These are phyloP conservation scores for Hypoxylon sp. DNA, from an alignment of 2,329 filamentous ascomycete species.

Conservation along the genomic window DNA sequence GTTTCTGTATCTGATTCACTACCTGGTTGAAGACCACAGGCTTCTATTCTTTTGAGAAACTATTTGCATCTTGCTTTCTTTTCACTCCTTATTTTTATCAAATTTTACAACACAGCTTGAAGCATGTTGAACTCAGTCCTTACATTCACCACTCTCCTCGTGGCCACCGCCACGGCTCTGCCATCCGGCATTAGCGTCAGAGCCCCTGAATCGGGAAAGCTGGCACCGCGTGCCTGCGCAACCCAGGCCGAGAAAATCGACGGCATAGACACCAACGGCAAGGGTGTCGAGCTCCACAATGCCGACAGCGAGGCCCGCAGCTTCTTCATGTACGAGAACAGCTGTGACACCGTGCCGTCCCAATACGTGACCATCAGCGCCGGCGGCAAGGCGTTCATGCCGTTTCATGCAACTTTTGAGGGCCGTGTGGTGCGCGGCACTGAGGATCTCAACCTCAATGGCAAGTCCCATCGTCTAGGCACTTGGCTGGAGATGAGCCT, in stretches of 20 bases:
- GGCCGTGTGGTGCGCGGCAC: conserved; percentile 43
- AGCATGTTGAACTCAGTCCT: conserved; percentile 34
- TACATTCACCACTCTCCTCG: conserved; percentile 30
- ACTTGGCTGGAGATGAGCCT: conserved; percentile 43
- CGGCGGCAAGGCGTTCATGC: conserved; percentile 30
- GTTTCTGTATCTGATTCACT: not conserved
- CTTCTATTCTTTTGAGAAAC: conserved; percentile 14
- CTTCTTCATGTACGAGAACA: conserved; percentile 44
- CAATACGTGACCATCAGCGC: conserved; percentile 32
- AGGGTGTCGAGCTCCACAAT: conserved; percentile 38
- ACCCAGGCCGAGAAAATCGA: conserved; percentile 4
- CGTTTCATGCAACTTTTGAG: conserved; percentile 36
- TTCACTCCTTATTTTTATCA: not conserved
- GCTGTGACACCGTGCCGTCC: conserved; percentile 39
- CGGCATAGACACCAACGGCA: conserved; percentile 19
- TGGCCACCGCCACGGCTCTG: conserved; percentile 24
- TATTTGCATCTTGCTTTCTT: not conserved
- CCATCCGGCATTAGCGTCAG: conserved; percentile 11
- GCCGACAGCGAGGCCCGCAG: conserved; percentile 29
- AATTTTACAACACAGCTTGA: not conserved
- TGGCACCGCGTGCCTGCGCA: conserved; percentile 19
- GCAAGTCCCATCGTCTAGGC: conserved; percentile 30
- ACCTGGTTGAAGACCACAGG: conserved; percentile 6
- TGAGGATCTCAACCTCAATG: conserved; percentile 31
- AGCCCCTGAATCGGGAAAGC: not conserved